Evolutionary conservation across 2,329 filamentous ascomycete species (phyloP).

Genomic region (Daldinia sp.): DNA sequence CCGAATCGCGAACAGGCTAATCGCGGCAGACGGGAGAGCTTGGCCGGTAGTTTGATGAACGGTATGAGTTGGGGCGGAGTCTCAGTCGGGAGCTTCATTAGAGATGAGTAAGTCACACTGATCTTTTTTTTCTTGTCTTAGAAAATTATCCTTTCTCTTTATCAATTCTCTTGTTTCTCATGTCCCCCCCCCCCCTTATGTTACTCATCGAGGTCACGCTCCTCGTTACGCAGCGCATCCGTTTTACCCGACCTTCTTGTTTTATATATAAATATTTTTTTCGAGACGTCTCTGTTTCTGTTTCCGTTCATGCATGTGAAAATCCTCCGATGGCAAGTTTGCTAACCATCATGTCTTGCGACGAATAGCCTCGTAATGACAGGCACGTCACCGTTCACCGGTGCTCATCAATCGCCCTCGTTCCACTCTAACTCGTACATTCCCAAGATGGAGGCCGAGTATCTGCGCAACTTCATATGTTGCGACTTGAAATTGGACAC

Average conservation of each 20-base stretch:
- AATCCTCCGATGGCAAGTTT: conserved; percentile 38
- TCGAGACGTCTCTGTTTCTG: conserved; percentile 34
- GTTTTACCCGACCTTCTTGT: conserved; percentile 33
- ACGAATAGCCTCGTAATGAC: conserved; percentile 86
- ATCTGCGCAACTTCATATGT: conserved; percentile 97
- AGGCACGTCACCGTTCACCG: conserved; percentile 90
- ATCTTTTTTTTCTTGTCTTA: conserved; percentile 5
- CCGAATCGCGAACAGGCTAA: conserved; percentile 70
- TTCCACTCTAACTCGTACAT: conserved; percentile 97
- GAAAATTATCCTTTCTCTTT: conserved; percentile 8
- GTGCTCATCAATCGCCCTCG: conserved; percentile 86
- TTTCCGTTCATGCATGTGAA: conserved; percentile 40
- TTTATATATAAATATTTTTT: conserved; percentile 19
- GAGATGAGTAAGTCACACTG: conserved; percentile 86
- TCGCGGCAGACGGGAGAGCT: conserved; percentile 70
- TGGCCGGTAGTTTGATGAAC: conserved; percentile 75
- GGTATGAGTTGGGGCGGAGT: conserved; percentile 98
- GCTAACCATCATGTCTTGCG: conserved; percentile 50
- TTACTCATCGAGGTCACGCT: conserved; percentile 23
- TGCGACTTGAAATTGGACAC: conserved; percentile 91
- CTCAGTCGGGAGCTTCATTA: conserved; percentile 95
- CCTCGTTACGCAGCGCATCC: conserved; percentile 25
- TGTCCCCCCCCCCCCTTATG: background rate
- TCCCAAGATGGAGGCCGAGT: conserved; percentile 95
- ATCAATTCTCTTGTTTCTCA: conserved; percentile 15